Evolutionary conservation across 176 grass and related monocot genomes (phyloP).

Genomic region (Rhynchospora pubera): DNA sequence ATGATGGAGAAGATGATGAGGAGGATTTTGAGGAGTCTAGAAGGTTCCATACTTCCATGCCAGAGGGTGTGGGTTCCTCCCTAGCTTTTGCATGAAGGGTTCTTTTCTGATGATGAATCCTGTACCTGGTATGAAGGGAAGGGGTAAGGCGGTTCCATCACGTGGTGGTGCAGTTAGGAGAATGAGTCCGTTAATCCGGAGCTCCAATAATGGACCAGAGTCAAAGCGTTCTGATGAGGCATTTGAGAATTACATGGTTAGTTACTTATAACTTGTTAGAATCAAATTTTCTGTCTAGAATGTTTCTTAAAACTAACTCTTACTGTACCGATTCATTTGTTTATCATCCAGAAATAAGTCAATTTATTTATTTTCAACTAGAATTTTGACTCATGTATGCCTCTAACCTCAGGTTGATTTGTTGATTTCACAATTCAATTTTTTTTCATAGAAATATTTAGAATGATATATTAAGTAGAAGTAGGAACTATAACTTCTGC

Average conservation of each 20-base stretch:
- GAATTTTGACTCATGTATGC: background rate
- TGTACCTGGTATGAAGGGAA: slow-evolving; percentile 49
- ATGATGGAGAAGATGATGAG: slow-evolving; percentile 47
- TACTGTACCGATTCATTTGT: background rate
- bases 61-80: slow-evolving; percentile 83
- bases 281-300: background rate
- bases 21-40: slow-evolving; percentile 43
- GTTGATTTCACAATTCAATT: background rate
- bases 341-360: background rate
- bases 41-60: slow-evolving; percentile 44
- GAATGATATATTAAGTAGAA: background rate
- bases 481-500: background rate
- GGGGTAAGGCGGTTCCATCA: background rate
- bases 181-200: slow-evolving; percentile 49
- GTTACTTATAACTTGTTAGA: background rate
- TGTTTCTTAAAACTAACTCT: background rate
- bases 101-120: slow-evolving; percentile 80
- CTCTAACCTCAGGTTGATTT: background rate
- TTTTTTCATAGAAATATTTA: background rate
- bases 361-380: background rate
- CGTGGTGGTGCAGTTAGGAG: slow-evolving; percentile 16
- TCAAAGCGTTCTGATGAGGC: slow-evolving; percentile 44
- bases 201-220: slow-evolving; percentile 42
- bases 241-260: slow-evolving; percentile 14
- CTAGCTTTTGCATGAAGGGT: slow-evolving; percentile 58